Evolutionary conservation across 2,329 filamentous ascomycete genomes (phyloP), one percentile per base, ranked within the genome.

Genomic region (Fusarium subtropicale): DNA sequence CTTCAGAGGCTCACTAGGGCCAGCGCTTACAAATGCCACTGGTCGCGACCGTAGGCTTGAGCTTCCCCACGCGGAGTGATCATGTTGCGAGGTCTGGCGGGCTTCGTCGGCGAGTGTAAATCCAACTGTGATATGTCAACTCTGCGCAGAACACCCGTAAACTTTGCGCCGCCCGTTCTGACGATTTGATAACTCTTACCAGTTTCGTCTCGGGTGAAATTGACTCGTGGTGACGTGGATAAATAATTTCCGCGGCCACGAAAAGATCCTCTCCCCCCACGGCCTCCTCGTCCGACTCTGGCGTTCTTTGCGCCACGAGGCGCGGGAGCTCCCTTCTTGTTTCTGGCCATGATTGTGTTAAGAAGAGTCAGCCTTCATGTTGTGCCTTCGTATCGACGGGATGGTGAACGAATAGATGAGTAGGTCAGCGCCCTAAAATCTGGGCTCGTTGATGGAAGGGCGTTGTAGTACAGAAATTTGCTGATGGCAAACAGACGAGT

Each of bases 1-100:
- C 58, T 84, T 81, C 5, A 87, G 75, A 6, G 86, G 86, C 44
- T 87, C 81, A 48, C 82, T 82, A 42, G 81, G 72, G 7, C 86
- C 87, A n/a, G 82, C 83, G 63, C 85, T 88, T 47, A 87, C 77
- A 58, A 89, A 89, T 0, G 66, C 65, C 6, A 89, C 81, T 2
- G 87, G 86, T 42, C 80, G 81, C 44, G 80, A 77, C 56, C 87
- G 80, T 12, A 89, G 77, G 48, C 78, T 82, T 57, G 79, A 80
- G 33, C 73, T 68, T 18, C 76, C 78, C 79, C 79, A 82, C n/a
- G 71, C 69, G 0, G 79, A 79, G 34, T 80, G 79, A 51, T 84
- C 82, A 54, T 84, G 82, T 28, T 76, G 78, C 22, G 80, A 80
- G 3, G 85, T 87, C 60, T 85, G 82, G 55, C 82, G 79, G 60